Evolutionary conservation across 2,329 filamentous ascomycete genomes (phyloP).

Genomic region (Pseudopyricularia javanii): DNA sequence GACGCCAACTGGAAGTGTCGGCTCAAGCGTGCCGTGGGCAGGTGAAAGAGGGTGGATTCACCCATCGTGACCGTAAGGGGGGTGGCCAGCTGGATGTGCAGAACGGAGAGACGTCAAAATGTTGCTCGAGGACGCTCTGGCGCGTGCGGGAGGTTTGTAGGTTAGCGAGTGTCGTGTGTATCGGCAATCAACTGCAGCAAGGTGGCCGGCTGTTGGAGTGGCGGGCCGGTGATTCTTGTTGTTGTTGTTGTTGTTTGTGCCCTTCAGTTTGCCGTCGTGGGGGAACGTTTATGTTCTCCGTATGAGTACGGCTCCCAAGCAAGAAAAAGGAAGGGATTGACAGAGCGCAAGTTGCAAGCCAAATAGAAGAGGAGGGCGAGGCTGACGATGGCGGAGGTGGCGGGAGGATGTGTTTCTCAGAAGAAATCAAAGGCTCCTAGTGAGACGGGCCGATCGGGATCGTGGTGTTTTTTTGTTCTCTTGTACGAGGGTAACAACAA

Average conservation of each 20-base stretch:
- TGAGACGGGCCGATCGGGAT: too few relatives aligned
- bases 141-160: background rate
- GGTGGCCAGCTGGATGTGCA: background rate
- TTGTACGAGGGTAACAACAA: background rate
- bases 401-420: too few relatives aligned
- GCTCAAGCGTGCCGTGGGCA: constrained; percentile 23
- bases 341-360: too few relatives aligned
- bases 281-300: background rate
- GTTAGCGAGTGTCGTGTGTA: background rate
- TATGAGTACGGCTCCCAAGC: background rate
- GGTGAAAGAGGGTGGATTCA: constrained; percentile 20
- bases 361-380: too few relatives aligned
- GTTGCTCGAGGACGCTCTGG: background rate
- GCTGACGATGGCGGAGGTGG: too few relatives aligned
- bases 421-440: too few relatives aligned
- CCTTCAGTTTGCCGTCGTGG: background rate
- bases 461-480: too few relatives aligned
- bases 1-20: constrained; percentile 26
- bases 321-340: background rate
- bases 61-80: constrained; percentile 15
- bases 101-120: background rate
- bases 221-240: too few relatives aligned
- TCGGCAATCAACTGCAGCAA: background rate
- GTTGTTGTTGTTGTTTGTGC: background rate
- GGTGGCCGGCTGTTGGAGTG: too few relatives aligned